These are phyloP conservation scores for Pseudoturritis turrita DNA, from an alignment of 345 rosid genomes.

Conservation along the genomic window DNA sequence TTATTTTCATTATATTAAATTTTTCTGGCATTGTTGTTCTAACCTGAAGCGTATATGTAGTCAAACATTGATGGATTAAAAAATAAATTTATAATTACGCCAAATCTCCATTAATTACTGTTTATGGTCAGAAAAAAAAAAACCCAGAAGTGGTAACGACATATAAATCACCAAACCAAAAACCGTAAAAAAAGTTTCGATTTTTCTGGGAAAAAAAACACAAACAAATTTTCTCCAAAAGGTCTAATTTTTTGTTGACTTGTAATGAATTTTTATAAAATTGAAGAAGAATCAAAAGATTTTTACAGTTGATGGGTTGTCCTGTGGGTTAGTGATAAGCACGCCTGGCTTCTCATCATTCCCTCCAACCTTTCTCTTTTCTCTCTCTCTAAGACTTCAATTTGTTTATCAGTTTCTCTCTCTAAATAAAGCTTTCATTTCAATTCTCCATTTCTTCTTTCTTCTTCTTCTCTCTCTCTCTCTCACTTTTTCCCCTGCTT, in stretches of 20 bases:
- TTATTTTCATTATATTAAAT: neutral
- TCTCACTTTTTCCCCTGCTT: constrained; percentile 24
- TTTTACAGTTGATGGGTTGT: constrained; percentile 32
- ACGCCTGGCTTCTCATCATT: constrained; percentile 96
- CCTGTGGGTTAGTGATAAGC: constrained; percentile 77
- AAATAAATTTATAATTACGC: neutral
- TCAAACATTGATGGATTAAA: neutral
- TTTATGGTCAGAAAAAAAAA: neutral
- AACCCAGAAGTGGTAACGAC: constrained; percentile 24
- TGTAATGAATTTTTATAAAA: neutral
- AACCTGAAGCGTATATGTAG: constrained; percentile 2
- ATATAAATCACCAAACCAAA: neutral
- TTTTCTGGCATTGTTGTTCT: constrained; percentile 9
- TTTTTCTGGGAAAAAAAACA: neutral
- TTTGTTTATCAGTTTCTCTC: constrained; percentile 31
- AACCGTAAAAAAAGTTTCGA: constrained; percentile 11
- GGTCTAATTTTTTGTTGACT: constrained; percentile 13
- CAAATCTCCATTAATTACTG: neutral
- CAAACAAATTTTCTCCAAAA: neutral
- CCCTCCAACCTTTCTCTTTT: constrained; percentile 42
- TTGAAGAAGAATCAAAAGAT: neutral
- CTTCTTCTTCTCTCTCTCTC: constrained; percentile 16
- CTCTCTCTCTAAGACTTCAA: constrained; percentile 29
- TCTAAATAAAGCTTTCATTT: constrained; percentile 29
- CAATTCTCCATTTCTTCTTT: constrained; percentile 11